Evolutionary conservation across 805 yeast species (phyloP), one percentile per base, ranked within the genome.

Genomic region (Candida hungchunana): DNA sequence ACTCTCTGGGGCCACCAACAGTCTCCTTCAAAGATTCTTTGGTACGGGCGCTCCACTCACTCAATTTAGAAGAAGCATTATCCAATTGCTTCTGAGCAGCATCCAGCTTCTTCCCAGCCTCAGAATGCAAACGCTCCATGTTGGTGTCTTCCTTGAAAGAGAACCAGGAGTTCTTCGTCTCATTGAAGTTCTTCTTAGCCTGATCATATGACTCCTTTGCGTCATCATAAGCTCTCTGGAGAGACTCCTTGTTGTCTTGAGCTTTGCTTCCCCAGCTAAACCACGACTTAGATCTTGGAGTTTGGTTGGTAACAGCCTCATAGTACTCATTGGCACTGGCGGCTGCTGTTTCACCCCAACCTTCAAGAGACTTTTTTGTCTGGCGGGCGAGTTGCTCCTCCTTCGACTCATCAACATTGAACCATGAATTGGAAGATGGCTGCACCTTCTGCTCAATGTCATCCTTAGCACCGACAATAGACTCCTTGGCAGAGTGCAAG

Each of bases 321-420:
- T 50, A 50, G 28, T 51, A 51, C 12, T 48, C 56, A 31, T 39
- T 35, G 4, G 58, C 50, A 26, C 37, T 48, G 28, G 48, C 48
- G 10, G 49, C 50, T 5, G 74, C 75, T 31, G 62, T 55, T 32
- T 68, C 72, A 23, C 75, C 73, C 69, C 73, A 70, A 1, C 75
- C 75, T 17, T 50, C 53, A 4, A 69, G 55, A 4, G 67, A 51
- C 5, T 53, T 45, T 32, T 55, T 56, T 4, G 72, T 66, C 17
- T 45, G 37, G 26, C 49, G 48, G 1, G 59, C 59, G 20, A 57
- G 40, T 18, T 58, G 54, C 14, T 51, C 53, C 16, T 62, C 60
- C 23, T 51, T 59, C 9, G 46, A 37, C 14, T 34, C 29, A 27
- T 31, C 43, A 30, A 27, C n/a, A 15, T 25, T 28, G 16, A 40